Evolutionary conservation across 83 land plant species (phyloP).

Genomic region (Isoetes engelmannii): DNA sequence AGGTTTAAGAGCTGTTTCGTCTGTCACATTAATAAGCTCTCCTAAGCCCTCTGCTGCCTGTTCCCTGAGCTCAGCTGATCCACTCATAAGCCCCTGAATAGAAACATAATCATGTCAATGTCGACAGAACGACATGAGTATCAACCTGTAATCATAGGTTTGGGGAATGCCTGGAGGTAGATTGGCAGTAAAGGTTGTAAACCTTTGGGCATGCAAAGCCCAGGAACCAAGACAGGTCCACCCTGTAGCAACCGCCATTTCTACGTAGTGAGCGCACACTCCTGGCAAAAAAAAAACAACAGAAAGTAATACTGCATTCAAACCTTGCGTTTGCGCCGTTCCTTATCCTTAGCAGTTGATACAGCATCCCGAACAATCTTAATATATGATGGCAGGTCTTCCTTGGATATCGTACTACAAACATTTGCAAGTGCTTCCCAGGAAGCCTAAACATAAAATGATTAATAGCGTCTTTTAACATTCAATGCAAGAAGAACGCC

Average conservation of each 20-base stretch:
- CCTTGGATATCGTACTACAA: constrained; percentile 70
- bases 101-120: neutral
- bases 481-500: neutral
- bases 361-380: constrained; percentile 94
- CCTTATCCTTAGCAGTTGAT: constrained; percentile 97
- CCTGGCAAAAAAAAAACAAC: too few species aligned
- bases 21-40: constrained; percentile 88
- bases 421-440: constrained; percentile 97
- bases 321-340: constrained; percentile 92
- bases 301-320: neutral
- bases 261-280: too few species aligned
- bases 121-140: too few species aligned
- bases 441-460: constrained; percentile 46
- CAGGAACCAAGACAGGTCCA: constrained; percentile 80
- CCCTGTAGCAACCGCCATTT: constrained; percentile 45
- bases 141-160: too few species aligned
- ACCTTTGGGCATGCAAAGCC: constrained; percentile 95
- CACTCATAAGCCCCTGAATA: constrained; percentile 83
- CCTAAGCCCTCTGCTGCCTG: constrained; percentile 97
- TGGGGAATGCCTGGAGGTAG: constrained; percentile 63
- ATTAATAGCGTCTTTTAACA: neutral
- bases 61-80: constrained; percentile 91
- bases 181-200: constrained; percentile 88
- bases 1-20: constrained; percentile 72
- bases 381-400: constrained; percentile 72